Base-by-base conservation (phyloP, 768 basidiomycete genomes). In the Amanita fuliginea region DNA sequence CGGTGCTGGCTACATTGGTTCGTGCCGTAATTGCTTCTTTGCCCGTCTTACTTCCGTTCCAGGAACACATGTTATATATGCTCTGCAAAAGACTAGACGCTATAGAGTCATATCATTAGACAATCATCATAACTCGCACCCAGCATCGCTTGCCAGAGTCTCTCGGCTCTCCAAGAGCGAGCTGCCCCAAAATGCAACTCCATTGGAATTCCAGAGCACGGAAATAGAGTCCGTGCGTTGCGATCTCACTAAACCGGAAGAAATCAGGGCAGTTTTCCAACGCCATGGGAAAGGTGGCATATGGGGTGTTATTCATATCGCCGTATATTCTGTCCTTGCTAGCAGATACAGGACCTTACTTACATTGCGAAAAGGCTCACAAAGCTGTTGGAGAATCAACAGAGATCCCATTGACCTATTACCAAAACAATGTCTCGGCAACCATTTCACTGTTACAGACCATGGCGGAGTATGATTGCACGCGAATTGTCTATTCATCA, bases 351-450 rank as follows among this genome's bases (percentile, higher is more conserved):
- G 33, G 19, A 34, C 22, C 13, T 18, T 19, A 21, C 16, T 34
- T 22, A 19, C 14, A 24, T 33, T 42, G n/a, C 41, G 43, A 54
- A 30, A 59, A 93, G 90, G 96, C 96, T 3, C 83, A 88, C 73
- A 99, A 99, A 72, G 92, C 94, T 16, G 96, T 99, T 42, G 96
- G 96, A 37, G 96, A 99, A 66, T 94, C 91, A 13, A 84, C 85
- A 14, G 88, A 96, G 68, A 83, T 89, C 46, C 96, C 96, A 3
- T 64, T 98, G 60, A 78, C 81, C 10, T 99, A 99, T 68, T 99
- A 98, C 65, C 71, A 77, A 56, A 93, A 92, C 72, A 99, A 99
- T 60, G 96, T 99, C 50, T 67, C 77, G 39, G 94, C 91, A 4
- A 94, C 93, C 6, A 66, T 96, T 50, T 81, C 76, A 44, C 81